Evolutionary conservation across 495 filamentous ascomycete species (phyloP), one percentile per base, ranked within the genome.

Genomic region (Xylaria acuta): DNA sequence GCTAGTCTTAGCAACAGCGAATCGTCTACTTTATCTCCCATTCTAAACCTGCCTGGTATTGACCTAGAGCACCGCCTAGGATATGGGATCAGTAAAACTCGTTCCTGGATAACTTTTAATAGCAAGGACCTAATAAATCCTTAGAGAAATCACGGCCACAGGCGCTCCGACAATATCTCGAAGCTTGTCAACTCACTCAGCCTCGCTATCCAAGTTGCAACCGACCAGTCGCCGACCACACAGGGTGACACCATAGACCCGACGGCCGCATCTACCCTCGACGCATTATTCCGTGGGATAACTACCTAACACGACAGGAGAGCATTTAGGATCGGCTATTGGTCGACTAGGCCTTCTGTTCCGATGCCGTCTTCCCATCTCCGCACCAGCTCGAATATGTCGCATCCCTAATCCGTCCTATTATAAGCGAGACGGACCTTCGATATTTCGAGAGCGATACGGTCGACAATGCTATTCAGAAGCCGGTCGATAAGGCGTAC

Each of bases 241-340:
- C 73, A 78, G 69, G 77, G 80, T 67, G 64, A 76, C 47, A 77
- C 72, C 12, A 79, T 77, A 20, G 75, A 80, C 69, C 77, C 79
- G 56, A 43, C 36, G 76, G 78, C 71, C 78, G 78, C 64, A 53
- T 79, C 20, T 81, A 76, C 74, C 80, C 78, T 40, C 75, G 73
- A 72, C 75, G 75, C 56, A 80, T 82, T 56, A 58, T 81, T 43
- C 80, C 79, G 38, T 81, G 77, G 79, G 56, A 73, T 47, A 74
- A 79, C 71, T 80, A 16, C 18, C 58, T 73, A 47, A 64, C 59
- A 34, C 72, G 40, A 45, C 74, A 82, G 45, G 73, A 77, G 69
- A 40, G 76, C 2, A 70, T 79, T 18, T 82, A 75, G 80, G 20
- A 76, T 25, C 75, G 8, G 38, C 74, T 82, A 27, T 72, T 68